These are phyloP conservation scores for Aspergillus vadensis DNA, from an alignment of 2,329 filamentous ascomycete species.

Conservation along the genomic window DNA sequence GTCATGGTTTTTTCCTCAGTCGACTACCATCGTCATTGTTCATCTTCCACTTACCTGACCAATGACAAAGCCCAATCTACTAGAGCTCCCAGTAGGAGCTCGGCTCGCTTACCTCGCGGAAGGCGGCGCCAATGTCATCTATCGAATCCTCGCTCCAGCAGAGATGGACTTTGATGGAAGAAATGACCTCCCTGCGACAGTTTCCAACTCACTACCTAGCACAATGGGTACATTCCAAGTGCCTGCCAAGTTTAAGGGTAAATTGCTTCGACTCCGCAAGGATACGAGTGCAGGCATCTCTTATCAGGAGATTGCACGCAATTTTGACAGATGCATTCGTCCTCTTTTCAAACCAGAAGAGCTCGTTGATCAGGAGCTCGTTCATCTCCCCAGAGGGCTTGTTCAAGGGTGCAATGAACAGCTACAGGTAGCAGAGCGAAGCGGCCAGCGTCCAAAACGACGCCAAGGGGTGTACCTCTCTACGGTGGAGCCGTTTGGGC, in stretches of 20 bases:
- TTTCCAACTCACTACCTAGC: constrained; percentile 18
- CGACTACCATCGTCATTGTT: constrained; percentile 11
- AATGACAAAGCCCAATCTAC: constrained; percentile 36
- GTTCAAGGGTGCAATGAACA: constrained; percentile 56
- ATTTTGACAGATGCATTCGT: constrained; percentile 47
- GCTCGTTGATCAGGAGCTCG: constrained; percentile 59
- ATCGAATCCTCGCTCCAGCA: constrained; percentile 54
- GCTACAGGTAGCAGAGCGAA: constrained; percentile 53
- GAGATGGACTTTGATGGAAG: constrained; percentile 27
- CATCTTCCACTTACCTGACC: constrained; percentile 20
- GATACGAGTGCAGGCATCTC: constrained; percentile 53
- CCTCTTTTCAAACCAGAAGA: constrained; percentile 59
- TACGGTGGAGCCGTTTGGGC: constrained; percentile 61
- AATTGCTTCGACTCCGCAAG: constrained; percentile 65
- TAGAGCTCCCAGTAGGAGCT: constrained; percentile 39
- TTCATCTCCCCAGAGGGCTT: constrained; percentile 49
- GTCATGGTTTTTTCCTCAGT: constrained; percentile 22
- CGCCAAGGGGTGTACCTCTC: constrained; percentile 55
- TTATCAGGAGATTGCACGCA: constrained; percentile 51
- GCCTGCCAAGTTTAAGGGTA: constrained; percentile 40
- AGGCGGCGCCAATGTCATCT: constrained; percentile 77
- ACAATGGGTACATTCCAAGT: constrained; percentile 21
- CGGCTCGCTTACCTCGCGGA: constrained; percentile 59
- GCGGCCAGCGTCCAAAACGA: constrained; percentile 49
- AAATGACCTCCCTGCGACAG: constrained; percentile 24